Evolutionary conservation across 1,284 basidiomycete genomes (phyloP), one percentile per base, ranked within the genome.

Genomic region (Pyrrhoderma noxium): DNA sequence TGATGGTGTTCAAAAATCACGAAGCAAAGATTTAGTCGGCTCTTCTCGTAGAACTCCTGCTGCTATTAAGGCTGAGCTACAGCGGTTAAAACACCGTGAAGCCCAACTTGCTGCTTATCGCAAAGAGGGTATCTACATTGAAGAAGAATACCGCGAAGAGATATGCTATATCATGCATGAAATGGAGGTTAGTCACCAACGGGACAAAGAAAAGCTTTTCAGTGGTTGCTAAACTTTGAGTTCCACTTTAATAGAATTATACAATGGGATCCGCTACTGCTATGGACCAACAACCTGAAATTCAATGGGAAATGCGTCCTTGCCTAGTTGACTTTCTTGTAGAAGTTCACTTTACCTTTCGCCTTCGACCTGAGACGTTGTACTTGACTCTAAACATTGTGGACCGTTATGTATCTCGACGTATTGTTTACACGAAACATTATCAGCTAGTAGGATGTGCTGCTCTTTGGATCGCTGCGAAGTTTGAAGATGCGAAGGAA

Each of bases 401-500:
- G 67, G 96, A 99, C 70, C 93, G 96, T 61, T 99, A 99, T 69
- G 92, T 99, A 25, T 98, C 96, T 48, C 93, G 94, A 61, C 90
- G 96, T 42, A 89, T 99, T 59, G 96, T 99, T 51, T 98, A 93
- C 73, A 93, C 94, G 74, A 96, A 96, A 69, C 96, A 99, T 71
- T 99, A 98, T 67, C 96, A 99, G 66, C 88, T 99, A 47, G 95
- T 99, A 49, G 96, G 96, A 31, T 99, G 96, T 63, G 92, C 95
- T 11, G 93, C 96, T 18, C 78, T 99, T 3, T 95, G 95, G 93
- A 98, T 99, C 61, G 96, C 96, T 3, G 90, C 96, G 62, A 99
- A 99, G 71, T 99, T 96, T 62, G 96, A 99, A 70, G 96, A 99
- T 65, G 88, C 94, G 39, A 99, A 99, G 71, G 95, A 99, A 66